Evolutionary conservation across 805 yeast genomes (phyloP).

Genomic region (Kluyveromyces starmeri): DNA sequence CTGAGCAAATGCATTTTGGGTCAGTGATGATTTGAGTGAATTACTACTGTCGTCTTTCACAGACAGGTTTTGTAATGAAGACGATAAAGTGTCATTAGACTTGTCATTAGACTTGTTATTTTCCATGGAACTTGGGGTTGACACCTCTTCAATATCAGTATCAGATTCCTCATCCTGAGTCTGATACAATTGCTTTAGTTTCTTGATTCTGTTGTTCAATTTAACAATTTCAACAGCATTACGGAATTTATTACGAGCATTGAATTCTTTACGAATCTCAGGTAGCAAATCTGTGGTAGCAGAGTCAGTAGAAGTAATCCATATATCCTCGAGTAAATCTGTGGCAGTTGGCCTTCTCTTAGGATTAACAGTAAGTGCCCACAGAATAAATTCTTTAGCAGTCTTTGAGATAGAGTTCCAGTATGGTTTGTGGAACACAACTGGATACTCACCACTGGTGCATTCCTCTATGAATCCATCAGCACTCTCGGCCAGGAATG

Average conservation of each 20-base stretch:
- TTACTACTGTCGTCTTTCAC: slow-evolving; percentile 10
- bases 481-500: slow-evolving; percentile 78
- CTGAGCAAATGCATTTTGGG: slow-evolving; percentile 55
- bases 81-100: slow-evolving; percentile 15
- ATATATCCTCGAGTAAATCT: slow-evolving; percentile 58
- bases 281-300: slow-evolving; percentile 66
- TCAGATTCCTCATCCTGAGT: slow-evolving; percentile 42
- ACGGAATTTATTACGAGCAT: slow-evolving; percentile 74
- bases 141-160: slow-evolving; percentile 24
- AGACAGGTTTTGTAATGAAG: slow-evolving; percentile 12
- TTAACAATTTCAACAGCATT: slow-evolving; percentile 80
- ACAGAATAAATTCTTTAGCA: slow-evolving; percentile 70
- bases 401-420: slow-evolving; percentile 76
- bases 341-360: slow-evolving; percentile 58
- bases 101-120: slow-evolving; percentile 1
- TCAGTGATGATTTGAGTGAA: slow-evolving; percentile 33
- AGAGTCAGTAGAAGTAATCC: slow-evolving; percentile 53
- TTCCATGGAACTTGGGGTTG: slow-evolving; percentile 1
- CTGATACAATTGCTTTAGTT: slow-evolving; percentile 52
- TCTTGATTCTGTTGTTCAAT: slow-evolving; percentile 68
- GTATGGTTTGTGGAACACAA: slow-evolving; percentile 78
- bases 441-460: slow-evolving; percentile 54
- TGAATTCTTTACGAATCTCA: slow-evolving; percentile 67
- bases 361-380: slow-evolving; percentile 63
- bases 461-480: slow-evolving; percentile 78